These are phyloP conservation scores for Fusarium bactridioides DNA, from an alignment of 2,329 filamentous ascomycete genomes.

Conservation along the genomic window DNA sequence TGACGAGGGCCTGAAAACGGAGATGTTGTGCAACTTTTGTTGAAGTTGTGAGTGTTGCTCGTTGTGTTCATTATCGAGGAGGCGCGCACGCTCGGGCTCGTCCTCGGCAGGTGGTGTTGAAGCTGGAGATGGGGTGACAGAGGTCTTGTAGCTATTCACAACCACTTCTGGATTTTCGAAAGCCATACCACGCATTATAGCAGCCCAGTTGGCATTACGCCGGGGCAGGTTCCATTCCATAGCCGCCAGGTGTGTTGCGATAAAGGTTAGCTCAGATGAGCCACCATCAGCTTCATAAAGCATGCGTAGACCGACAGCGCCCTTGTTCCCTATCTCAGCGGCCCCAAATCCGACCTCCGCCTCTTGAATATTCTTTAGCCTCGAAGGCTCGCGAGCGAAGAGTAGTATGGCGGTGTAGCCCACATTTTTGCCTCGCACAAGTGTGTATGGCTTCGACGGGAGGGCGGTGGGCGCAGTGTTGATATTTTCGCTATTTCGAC, in stretches of 20 bases:
- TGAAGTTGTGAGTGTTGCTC: slow-evolving; percentile 49
- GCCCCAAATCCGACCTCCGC: slow-evolving; percentile 86
- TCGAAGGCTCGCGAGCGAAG: slow-evolving; percentile 72
- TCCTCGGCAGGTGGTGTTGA: slow-evolving; percentile 37
- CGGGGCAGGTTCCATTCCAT: slow-evolving; percentile 80
- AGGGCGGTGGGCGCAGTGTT: slow-evolving; percentile 15
- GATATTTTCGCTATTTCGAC: not conserved
- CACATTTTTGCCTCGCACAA: slow-evolving; percentile 75
- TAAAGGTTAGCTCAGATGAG: slow-evolving; percentile 77
- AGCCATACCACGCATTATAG: slow-evolving; percentile 79
- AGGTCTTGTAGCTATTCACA: slow-evolving; percentile 38
- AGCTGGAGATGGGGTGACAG: slow-evolving; percentile 32
- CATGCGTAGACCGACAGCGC: slow-evolving; percentile 81
- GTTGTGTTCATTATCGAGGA: slow-evolving; percentile 48
- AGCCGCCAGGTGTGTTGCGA: slow-evolving; percentile 86
- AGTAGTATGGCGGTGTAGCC: slow-evolving; percentile 92
- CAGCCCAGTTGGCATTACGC: slow-evolving; percentile 88
- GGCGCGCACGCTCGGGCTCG: slow-evolving; percentile 42
- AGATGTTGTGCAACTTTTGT: slow-evolving; percentile 61
- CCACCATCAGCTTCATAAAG: slow-evolving; percentile 56
- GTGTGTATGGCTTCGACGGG: slow-evolving; percentile 65
- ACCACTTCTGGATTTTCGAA: slow-evolving; percentile 68
- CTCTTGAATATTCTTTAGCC: slow-evolving; percentile 73
- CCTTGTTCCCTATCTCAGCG: slow-evolving; percentile 94
- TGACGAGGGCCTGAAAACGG: slow-evolving; percentile 77